Evolutionary conservation across 2,329 filamentous ascomycete genomes (phyloP), one percentile per base, ranked within the genome.

Genomic region (Tothia fuscella): DNA sequence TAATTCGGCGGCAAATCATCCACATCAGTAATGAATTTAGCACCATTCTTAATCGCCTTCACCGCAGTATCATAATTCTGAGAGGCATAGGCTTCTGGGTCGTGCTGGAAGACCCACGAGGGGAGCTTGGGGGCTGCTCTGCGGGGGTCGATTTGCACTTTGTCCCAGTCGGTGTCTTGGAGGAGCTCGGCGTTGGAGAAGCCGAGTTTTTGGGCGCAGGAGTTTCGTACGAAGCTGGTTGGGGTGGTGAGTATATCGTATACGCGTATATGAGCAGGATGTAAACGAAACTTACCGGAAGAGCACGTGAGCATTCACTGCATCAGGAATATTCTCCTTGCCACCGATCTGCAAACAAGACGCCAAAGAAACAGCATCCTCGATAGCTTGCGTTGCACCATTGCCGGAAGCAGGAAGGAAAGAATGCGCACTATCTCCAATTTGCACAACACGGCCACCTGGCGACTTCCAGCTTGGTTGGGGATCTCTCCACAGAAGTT

Each of bases 151-250:
- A 30, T 52, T 50, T 65, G 62, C 44, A 68, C 64, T 46, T 67
- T 66, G 43, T 62, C 57, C 65, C 65, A 68, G 49, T 68, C 62
- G 9, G 65, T 68, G 43, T 65, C 60, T 50, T 68, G 64, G 7
- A 37, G 35, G 12, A 39, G 31, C 7, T 46, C 32, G 2, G 32
- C 32, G n/a, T 37, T 38, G 19, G 31, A 37, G 24, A 44, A 46
- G 3, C 43, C 43, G 20, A 46, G 31, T 43, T 69, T 68, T 43
- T 70, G 67, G 2, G 64, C 63, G 54, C 67, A 70, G 5, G 61
- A 58, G 37, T 64, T 66, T 38, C 66, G 63, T 45, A 63, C 61
- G 53, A 67, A 70, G 22, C 64, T 62, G 42, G 30, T 42, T 30
- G 24, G 14, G 12, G 17, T 12, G 12, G 37, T 42, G 16, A 32